Conservation (phyloP, 495 filamentous ascomycete species). For the Penicillium pancosmium region DNA sequence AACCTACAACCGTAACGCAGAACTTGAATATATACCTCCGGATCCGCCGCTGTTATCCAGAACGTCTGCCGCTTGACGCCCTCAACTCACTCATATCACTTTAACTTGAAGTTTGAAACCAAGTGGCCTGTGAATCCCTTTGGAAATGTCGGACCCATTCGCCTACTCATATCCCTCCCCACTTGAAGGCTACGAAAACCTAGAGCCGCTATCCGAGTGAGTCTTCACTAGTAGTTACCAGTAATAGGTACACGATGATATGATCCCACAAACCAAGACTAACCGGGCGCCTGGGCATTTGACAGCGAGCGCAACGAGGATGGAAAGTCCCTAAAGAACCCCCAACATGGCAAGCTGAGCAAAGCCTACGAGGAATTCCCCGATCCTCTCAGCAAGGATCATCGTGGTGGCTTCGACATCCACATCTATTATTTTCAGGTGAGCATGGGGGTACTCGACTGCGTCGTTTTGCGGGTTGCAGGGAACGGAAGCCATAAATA, state of each 20-base stretch:
- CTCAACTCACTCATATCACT: too few relatives aligned
- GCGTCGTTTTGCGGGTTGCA: too few relatives aligned
- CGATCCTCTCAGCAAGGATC: slow-evolving; percentile 63
- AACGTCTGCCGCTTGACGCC: too few relatives aligned
- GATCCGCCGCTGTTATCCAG: too few relatives aligned
- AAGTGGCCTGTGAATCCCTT: too few relatives aligned
- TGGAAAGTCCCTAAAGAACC: slow-evolving; percentile 68
- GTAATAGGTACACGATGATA: background rate
- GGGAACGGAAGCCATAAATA: too few relatives aligned
- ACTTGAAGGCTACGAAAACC: slow-evolving; percentile 64
- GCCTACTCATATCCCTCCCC: slow-evolving; percentile 63
- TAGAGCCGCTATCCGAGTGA: slow-evolving; percentile 64
- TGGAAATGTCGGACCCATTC: slow-evolving; percentile 41
- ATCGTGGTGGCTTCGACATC: slow-evolving; percentile 68
- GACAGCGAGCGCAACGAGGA: slow-evolving; percentile 54
- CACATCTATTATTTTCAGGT: slow-evolving; percentile 78
- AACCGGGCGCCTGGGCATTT: background rate
- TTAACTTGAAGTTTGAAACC: too few relatives aligned
- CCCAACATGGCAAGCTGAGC: slow-evolving; percentile 57
- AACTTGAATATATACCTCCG: too few relatives aligned
- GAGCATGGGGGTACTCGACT: background rate
- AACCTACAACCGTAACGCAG: too few relatives aligned
- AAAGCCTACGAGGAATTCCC: slow-evolving; percentile 66
- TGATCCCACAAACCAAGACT: background rate
- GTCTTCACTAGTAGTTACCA: background rate